Percentiles rank a stretch among this genome's conserved stretches.
phyloP scores from a whole-genome alignment of 2,329 filamentous ascomycete genomes.

The Ophiocordyceps camponoti-floridani region DNA sequence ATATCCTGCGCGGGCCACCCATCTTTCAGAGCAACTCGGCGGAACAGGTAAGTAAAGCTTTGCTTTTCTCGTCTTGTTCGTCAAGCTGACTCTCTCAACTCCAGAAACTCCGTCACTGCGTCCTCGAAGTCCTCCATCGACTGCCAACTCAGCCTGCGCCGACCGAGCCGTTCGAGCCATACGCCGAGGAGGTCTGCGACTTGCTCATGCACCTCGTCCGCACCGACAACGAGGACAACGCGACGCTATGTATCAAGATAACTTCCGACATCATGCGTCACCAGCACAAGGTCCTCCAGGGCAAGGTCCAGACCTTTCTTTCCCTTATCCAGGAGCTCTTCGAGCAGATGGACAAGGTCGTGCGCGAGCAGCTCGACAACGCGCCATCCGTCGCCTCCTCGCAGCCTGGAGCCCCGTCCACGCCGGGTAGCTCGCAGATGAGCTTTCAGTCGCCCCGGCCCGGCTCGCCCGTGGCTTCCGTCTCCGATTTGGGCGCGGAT shows the following conservation, averaged over 20 bases:
- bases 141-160: slow-evolving; percentile 55
- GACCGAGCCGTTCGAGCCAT: slow-evolving; percentile 68
- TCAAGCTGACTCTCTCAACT: slow-evolving; percentile 4
- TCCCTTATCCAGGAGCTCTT: slow-evolving; percentile 91
- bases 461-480: slow-evolving; percentile 71
- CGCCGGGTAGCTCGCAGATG: slow-evolving; percentile 44
- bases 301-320: slow-evolving; percentile 77
- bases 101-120: slow-evolving; percentile 76
- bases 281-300: slow-evolving; percentile 61
- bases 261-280: slow-evolving; percentile 93
- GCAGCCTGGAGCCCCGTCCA: slow-evolving; percentile 44
- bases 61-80: background rate
- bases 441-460: slow-evolving; percentile 79
- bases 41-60: slow-evolving; percentile 58
- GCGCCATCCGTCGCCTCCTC: slow-evolving; percentile 36
- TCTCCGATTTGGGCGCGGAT: slow-evolving; percentile 66
- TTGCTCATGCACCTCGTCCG: slow-evolving; percentile 76
- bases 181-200: slow-evolving; percentile 77
- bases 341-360: slow-evolving; percentile 81
- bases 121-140: slow-evolving; percentile 87
- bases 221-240: slow-evolving; percentile 95
- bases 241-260: slow-evolving; percentile 93
- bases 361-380: slow-evolving; percentile 87
- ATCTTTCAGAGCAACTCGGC: slow-evolving; percentile 81
- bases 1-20: slow-evolving; percentile 66